Evolutionary conservation across 2,329 filamentous ascomycete genomes (phyloP), one percentile per base, ranked within the genome.

Genomic region (Pseudogymnoascus sp.): DNA sequence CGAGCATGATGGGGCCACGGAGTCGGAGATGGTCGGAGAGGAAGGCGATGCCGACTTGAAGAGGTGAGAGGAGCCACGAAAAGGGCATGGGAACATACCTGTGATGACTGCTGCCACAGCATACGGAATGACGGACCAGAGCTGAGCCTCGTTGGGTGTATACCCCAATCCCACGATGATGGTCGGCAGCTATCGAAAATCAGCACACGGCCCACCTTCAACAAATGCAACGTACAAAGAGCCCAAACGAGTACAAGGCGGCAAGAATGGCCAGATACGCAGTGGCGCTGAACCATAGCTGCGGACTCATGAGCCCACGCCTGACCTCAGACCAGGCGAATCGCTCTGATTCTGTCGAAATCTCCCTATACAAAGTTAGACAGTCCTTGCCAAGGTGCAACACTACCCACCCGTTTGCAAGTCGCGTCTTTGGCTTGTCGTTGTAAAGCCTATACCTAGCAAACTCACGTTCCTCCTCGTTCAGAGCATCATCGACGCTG

Each of bases 71-170:
- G 34, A 9, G 36, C 18, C 59, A 16, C 9, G 5, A 3, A 4
- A 12, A 36, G 5, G 70, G 6, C 3, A 21, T 3, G 68, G 6
- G 25, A 18, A 36, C 59, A 38, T 34, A 64, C 63, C 80, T 46
- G 86, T 88, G 18, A 85, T 75, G 7, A 88, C 69, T 68, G 88
- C 89, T 0, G 87, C 82, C 4, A 88, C 75, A 67, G 91, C 84
- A 34, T 87, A 87, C 0, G 85, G 85, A 1, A 86, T 85, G 1
- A 84, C 84, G 3, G 84, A 84, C 67, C 87, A 80, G n/a, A 88
- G 77, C 69, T 89, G 86, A n/a, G 84, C 81, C 63, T 79, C 66
- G 61, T 81, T 75, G 69, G 73, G 78, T 67, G 74, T 84, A 69
- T 70, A 82, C 71, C 79, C 78, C 67, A 82, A 65, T 12, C 69